These are phyloP conservation scores for Talaromyces wortmannii DNA, from an alignment of 495 filamentous ascomycete species.

Conservation along the genomic window DNA sequence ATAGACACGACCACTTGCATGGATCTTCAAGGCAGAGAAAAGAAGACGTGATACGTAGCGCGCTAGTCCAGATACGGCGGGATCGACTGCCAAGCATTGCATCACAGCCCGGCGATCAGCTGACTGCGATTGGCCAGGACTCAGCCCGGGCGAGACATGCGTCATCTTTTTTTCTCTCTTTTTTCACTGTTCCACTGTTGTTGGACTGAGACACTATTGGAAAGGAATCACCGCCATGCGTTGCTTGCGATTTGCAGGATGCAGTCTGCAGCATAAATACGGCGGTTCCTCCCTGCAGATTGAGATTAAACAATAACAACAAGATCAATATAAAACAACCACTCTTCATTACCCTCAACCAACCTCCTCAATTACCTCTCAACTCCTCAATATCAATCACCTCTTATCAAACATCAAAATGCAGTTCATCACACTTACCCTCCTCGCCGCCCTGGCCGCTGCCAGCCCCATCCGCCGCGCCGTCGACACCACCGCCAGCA, in stretches of 20 bases:
- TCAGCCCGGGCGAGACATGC: slow-evolving; percentile 15
- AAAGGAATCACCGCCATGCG: too few species aligned
- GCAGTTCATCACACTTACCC: slow-evolving; percentile 14
- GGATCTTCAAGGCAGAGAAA: too few species aligned
- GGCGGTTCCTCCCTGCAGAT: not conserved
- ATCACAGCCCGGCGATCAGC: not conserved
- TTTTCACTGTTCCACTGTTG: too few species aligned
- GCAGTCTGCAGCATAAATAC: not conserved
- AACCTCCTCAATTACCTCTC: not conserved
- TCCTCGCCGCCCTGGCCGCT: slow-evolving; percentile 19
- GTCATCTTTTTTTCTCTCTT: too few species aligned
- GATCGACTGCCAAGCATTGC: not conserved
- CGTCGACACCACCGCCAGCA: slow-evolving; percentile 7
- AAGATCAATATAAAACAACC: not conserved
- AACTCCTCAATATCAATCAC: not conserved
- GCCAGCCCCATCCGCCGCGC: slow-evolving; percentile 8
- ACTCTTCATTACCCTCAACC: not conserved
- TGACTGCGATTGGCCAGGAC: slow-evolving; percentile 2
- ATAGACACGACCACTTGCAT: too few species aligned
- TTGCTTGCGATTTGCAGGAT: too few species aligned
- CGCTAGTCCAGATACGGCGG: too few species aligned
- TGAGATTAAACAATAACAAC: not conserved
- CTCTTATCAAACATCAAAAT: not conserved
- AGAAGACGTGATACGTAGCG: too few species aligned
- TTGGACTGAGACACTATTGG: too few species aligned